Conservation (phyloP, 1,284 basidiomycete species). For the Afroboletus lepidellus region DNA sequence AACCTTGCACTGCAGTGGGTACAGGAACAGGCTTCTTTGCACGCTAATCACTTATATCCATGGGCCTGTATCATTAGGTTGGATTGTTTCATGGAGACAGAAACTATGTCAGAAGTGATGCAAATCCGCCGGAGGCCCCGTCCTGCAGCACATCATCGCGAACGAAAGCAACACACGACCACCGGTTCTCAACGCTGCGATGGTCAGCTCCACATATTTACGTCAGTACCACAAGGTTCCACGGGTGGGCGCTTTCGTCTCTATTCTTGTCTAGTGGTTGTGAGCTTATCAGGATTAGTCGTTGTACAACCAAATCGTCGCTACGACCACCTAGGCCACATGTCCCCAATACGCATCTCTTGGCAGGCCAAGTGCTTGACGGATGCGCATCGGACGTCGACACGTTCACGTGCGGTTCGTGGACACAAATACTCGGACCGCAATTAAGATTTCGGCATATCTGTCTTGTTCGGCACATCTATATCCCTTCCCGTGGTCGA, state of each 20-base stretch:
- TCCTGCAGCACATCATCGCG: slow-evolving; percentile 23
- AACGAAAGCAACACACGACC: slow-evolving; percentile 20
- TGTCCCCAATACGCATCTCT: no score
- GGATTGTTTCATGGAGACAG: slow-evolving; percentile 29
- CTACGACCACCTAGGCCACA: slow-evolving; percentile 13
- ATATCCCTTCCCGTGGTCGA: slow-evolving; percentile 36
- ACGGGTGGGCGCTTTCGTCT: slow-evolving; percentile 7
- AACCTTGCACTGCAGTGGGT: slow-evolving; percentile 32
- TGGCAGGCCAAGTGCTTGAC: neutral
- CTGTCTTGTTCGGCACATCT: slow-evolving; percentile 31
- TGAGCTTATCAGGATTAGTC: slow-evolving; percentile 10
- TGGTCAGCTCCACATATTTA: slow-evolving; percentile 26
- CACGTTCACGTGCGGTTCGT: slow-evolving; percentile 28
- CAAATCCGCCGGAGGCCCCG: slow-evolving; percentile 23
- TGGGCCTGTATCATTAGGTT: slow-evolving; percentile 16
- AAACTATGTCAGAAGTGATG: slow-evolving; percentile 31
- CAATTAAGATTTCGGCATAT: slow-evolving; percentile 12
- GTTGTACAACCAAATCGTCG: slow-evolving; percentile 19
- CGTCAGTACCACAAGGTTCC: slow-evolving; percentile 26
- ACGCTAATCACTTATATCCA: neutral
- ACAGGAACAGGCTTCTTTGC: slow-evolving; percentile 10
- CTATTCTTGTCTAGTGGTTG: neutral
- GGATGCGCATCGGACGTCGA: slow-evolving; percentile 23
- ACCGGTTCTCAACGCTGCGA: slow-evolving; percentile 24
- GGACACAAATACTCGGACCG: slow-evolving; percentile 13